Conservation (phyloP, 2,329 filamentous ascomycete genomes). For the Aspergillaceae sp. region DNA sequence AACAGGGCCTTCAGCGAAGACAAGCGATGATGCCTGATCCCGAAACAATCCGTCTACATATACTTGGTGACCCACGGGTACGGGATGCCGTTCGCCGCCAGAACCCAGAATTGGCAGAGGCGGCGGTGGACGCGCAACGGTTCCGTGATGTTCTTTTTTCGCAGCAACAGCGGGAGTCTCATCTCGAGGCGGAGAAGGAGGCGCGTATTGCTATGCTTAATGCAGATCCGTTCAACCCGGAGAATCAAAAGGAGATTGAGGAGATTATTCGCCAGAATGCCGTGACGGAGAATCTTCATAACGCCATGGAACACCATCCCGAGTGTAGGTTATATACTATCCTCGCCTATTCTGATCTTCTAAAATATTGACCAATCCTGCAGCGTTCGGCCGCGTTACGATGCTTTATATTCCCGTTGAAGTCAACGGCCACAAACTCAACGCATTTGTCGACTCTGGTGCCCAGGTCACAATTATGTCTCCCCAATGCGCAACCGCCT, state of each 20-base stretch:
- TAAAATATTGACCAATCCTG: neutral
- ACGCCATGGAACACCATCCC: constrained; percentile 93
- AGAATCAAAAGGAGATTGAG: constrained; percentile 84
- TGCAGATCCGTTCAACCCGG: constrained; percentile 86
- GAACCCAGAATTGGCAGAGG: constrained; percentile 67
- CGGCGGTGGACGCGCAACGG: constrained; percentile 63
- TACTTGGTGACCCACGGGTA: constrained; percentile 68
- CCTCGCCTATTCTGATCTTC: neutral
- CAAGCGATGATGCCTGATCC: constrained; percentile 47
- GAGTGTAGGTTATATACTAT: constrained; percentile 59
- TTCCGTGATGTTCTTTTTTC: constrained; percentile 66
- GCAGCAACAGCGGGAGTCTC: constrained; percentile 60
- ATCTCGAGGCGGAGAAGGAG: constrained; percentile 67
- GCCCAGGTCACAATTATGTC: constrained; percentile 99
- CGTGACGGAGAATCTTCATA: constrained; percentile 91
- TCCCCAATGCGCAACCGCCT: constrained; percentile 78
- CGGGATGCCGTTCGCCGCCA: constrained; percentile 62
- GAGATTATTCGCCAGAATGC: constrained; percentile 94
- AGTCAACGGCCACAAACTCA: constrained; percentile 85
- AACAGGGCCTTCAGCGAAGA: constrained; percentile 21
- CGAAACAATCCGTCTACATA: constrained; percentile 72
- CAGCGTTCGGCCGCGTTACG: constrained; percentile 87
- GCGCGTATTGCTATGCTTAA: constrained; percentile 79
- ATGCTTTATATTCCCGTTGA: constrained; percentile 96
- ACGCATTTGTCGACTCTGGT: constrained; percentile 93